Base-by-base conservation (phyloP, 2,329 filamentous ascomycete species). In the Alternaria tenuissima region DNA sequence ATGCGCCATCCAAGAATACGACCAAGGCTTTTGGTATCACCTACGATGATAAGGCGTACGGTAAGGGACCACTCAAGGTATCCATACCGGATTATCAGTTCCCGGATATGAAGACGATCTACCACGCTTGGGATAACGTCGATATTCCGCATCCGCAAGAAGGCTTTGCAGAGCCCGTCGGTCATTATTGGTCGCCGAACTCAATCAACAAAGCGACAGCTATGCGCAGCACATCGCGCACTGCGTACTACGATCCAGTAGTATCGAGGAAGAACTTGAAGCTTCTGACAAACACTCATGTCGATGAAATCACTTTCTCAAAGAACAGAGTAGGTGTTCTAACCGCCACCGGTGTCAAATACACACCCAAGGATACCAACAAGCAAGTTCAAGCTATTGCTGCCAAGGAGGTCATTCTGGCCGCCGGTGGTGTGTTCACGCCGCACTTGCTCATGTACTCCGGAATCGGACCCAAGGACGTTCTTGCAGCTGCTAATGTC, bases 351-450 rank as follows among this genome's bases (percentile, higher is more conserved):
- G 59, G 59, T 14, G 54, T 64, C 16, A 59, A 55, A n/a, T 64
- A 55, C n/a, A 64, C 49, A 4, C 47, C 36, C 20, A 57, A 41
- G 38, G 28, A 52, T 1, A 58, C 65, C 1, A 63, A 63, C 26
- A 30, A 57, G n/a, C 61, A 68, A 34, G 38, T 65, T 1, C 59
- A 63, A 8, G 69, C 58, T 9, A 64, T 66, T 5, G 70, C 70
- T 3, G 36, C 64, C 7, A 74, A 74, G 49, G 87, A 89, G 66
- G 81, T 89, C n/a, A 82, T 90, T 28, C 70, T 90, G 1, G 86
- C 85, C 1, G 88, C 88, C 1, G 83, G 80, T 26, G 77, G 55
- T 88, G 32, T 81, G 84, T 66, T 87, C 85, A 2, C 88, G 85
- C 1, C 85, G 85, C 71, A 74, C 89, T 12, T 80, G 88, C 8